These are phyloP conservation scores for Xerocomellus dryophilus DNA, from an alignment of 768 basidiomycete genomes.

Conservation along the genomic window DNA sequence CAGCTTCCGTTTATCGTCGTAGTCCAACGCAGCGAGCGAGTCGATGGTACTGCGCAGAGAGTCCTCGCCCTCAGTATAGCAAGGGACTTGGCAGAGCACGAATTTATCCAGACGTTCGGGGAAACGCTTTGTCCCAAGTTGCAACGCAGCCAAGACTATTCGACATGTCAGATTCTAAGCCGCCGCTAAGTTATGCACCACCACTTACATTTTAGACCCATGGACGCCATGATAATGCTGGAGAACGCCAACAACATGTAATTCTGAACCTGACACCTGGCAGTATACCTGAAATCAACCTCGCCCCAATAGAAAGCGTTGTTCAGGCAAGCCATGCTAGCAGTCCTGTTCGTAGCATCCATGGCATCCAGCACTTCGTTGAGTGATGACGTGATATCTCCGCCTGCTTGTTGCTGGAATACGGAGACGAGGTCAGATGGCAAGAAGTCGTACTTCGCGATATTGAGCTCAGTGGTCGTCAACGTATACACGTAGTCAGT, in stretches of 20 bases:
- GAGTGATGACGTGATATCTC: slow-evolving; percentile 55
- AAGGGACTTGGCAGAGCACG: slow-evolving; percentile 64
- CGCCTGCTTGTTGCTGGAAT: slow-evolving; percentile 57
- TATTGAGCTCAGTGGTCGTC: slow-evolving; percentile 39
- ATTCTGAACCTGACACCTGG: slow-evolving; percentile 61
- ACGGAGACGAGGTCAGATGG: slow-evolving; percentile 45
- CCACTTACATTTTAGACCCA: slow-evolving; percentile 56
- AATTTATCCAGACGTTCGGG: slow-evolving; percentile 71
- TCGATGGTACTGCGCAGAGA: slow-evolving; percentile 67
- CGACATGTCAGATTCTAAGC: slow-evolving; percentile 8
- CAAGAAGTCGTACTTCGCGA: slow-evolving; percentile 51
- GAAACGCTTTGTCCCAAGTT: slow-evolving; percentile 55
- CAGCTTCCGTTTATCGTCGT: slow-evolving; percentile 70
- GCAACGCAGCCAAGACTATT: slow-evolving; percentile 62
- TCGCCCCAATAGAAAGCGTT: slow-evolving; percentile 58
- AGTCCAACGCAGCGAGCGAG: slow-evolving; percentile 59
- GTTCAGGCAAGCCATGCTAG: slow-evolving; percentile 50
- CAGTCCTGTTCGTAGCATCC: slow-evolving; percentile 36
- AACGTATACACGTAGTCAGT: slow-evolving; percentile 66
- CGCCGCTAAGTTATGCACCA: not conserved
- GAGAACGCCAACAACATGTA: slow-evolving; percentile 55
- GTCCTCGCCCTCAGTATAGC: slow-evolving; percentile 72
- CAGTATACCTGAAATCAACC: slow-evolving; percentile 54
- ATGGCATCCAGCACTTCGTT: slow-evolving; percentile 44
- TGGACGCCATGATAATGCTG: slow-evolving; percentile 53